These are phyloP conservation scores for Komagataella pastoris DNA, from an alignment of 805 yeast species.

Conservation along the genomic window DNA sequence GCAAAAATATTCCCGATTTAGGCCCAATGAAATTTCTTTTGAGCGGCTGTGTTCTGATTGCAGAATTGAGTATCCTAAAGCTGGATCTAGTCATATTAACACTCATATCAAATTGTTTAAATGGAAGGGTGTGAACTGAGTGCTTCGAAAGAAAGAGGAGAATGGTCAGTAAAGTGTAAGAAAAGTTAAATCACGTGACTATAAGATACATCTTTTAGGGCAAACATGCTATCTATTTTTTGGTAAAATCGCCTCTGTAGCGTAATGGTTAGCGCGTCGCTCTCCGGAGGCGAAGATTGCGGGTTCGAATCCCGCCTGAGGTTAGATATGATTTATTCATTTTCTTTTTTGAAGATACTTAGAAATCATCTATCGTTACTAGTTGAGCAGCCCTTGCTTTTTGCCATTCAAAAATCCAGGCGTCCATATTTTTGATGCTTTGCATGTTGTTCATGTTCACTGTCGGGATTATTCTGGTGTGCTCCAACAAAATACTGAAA, in stretches of 20 bases:
- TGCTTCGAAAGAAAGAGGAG: neutral
- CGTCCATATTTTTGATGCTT: slow-evolving; percentile 13
- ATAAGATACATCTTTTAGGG: neutral
- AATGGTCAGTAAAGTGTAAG: neutral
- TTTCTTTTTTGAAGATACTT: slow-evolving; percentile 2
- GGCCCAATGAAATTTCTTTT: neutral
- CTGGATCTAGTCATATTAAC: neutral
- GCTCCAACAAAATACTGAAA: slow-evolving; percentile 41
- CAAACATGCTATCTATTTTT: neutral
- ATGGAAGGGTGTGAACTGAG: neutral
- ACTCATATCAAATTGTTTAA: neutral
- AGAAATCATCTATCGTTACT: slow-evolving; percentile 1
- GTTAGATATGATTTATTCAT: slow-evolving; percentile 12
- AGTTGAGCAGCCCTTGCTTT: neutral
- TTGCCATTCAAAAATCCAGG: slow-evolving; percentile 23
- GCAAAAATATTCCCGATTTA: neutral
- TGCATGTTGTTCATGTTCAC: slow-evolving; percentile 31
- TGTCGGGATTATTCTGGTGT: slow-evolving; percentile 59
- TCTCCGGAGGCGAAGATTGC: slow-evolving; percentile 63
- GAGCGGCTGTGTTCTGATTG: neutral
- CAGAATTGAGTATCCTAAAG: neutral
- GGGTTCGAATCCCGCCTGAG: slow-evolving; percentile 75
- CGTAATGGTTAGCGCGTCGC: slow-evolving; percentile 67
- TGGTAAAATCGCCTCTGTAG: slow-evolving; percentile 38
- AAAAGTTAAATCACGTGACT: neutral